Evolutionary conservation across 331 rosid species (phyloP), one percentile per base, ranked within the genome.

Genomic region (Pyrus hybrid): DNA sequence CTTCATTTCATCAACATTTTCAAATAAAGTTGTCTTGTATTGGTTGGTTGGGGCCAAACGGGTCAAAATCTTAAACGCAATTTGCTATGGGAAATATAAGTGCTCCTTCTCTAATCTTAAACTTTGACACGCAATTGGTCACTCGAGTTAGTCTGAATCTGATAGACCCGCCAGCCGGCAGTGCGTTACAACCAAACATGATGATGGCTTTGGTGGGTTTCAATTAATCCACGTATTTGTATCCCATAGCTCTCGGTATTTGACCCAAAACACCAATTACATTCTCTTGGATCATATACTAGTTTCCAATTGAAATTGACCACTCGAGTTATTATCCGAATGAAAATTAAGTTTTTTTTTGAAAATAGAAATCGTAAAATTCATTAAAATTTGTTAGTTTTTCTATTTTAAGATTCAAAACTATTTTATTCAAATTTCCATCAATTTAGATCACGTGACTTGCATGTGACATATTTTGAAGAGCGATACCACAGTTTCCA

Each of bases 181-280:
- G 89, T 90, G 94, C 90, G 86, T 81, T 87, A 74, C 92, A 87
- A 62, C 88, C 88, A 65, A 84, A 87, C 83, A 20, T 37, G 79
- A 74, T 62, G 83, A 81, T 83, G 84, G 61, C 80, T 61, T 70
- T 70, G 85, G 84, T 81, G 73, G 82, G 69, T 53, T 45, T 76
- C 65, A 35, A 78, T 54, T 60, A 65, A 66, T 77, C 80, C 63
- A 35, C 37, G 70, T 65, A 7, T 73, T 60, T 45, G 28, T 32
- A 26, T 28, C 32, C 76, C 49, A 7, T 67, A 17, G 62, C 58
- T 29, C 21, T 22, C 9, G 30, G 13, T 29, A 63, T 41, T 62
- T 49, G 70, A 43, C 61, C 51, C 21, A 2, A 23, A 54, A 26
- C 17, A 25, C 22, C 37, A 29, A 25, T 13, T 25, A 25, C 3